Base-by-base conservation (phyloP, 352 stramenopile genomes). In the Phytophthora pini region DNA sequence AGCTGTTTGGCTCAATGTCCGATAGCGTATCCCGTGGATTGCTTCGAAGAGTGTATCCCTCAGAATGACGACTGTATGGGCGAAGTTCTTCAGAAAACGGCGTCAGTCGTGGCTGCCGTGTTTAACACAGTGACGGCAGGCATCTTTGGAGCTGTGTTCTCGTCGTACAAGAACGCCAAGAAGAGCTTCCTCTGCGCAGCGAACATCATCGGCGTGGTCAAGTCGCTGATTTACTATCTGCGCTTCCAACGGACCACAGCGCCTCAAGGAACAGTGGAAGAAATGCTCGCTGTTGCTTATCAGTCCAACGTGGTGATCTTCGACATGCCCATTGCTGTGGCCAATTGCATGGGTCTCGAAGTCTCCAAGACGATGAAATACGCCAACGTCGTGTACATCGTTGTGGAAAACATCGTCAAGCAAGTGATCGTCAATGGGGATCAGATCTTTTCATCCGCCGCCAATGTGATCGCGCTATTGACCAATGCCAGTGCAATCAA, bases 1-100 rank as follows among this genome's bases (percentile, higher is more conserved):
- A 74, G 54, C 34, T 77, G 69, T 40, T 43, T 74, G 6, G 64
- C 72, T 26, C 63, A 86, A 49, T 89, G 80, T 60, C 80, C 80
- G 4, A 48, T 90, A 24, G 68, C 84, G 43, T 90, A 90, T 55
- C 81, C 81, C 0, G 81, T 90, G 5, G 62, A 76, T 22, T 90
- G 82, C 36, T 78, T 62, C 39, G 73, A 76, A 61, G 77, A 90
- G 57, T 90, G 82, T 38, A 65, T 90, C 40, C 81, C 74, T 2
- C 77, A 87, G 48, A 90, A 85, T 55, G 69, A 77, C 43, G 50
- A 77, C 36, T 77, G 69, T 29, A 5, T n/a, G 7, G 54, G 44
- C 1, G 69, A 74, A 24, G 26, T 89, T 31, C 26, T 86, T 8
- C 56, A 43, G 12, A 85, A 87, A 47, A 44, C 76, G 24, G 57